Base-by-base conservation (phyloP, 2,329 filamentous ascomycete species). In the Ceratocystis destructans region DNA sequence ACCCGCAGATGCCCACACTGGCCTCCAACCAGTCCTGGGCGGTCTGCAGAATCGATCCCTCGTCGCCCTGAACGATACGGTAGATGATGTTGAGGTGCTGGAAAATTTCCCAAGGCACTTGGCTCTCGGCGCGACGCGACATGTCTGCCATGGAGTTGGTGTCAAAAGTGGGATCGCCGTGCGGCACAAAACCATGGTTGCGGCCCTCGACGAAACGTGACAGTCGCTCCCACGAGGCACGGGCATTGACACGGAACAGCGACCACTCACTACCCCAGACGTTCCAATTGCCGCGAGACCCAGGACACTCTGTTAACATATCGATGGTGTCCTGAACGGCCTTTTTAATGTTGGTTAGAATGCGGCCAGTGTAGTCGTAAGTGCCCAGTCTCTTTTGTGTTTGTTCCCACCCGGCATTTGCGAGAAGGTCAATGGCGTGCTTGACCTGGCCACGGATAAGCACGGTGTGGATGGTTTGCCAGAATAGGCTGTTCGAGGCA, bases 21-120 rank as follows among this genome's bases (percentile, higher is more conserved):
- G 90, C 92, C 77, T 97, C 93, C 64, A 93, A 85, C 93, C 93
- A 97, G 75, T 96, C 92, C 72, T 93, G 86, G 0, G 91, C 84
- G 57, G 86, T 84, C 61, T 86, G 83, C 68, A 95, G 78, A 64
- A 96, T 89, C 22, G 90, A 86, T 45, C 87, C 83, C 8, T 85
- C 80, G 69, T 88, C 84, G 45, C 93, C 92, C 3, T 94, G 81
- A 1, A 95, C 77, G 68, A 96, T 87, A 44, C 87, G 86, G 73
- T 96, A 96, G 5, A 96, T 77, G 12, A 85, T 85, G 70, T 87
- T 84, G 64, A 97, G 78, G 70, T 88, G 90, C 73, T 96, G 87
- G 73, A 96, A 96, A 33, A 97, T 85, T 28, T 88, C 85, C 89
- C 89, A 96, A 0, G 92, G 93, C 44, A 96, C 87, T 70, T 87